Conservation (phyloP, 73 alveolate species). For the Symbiodinium pilosum region DNA sequence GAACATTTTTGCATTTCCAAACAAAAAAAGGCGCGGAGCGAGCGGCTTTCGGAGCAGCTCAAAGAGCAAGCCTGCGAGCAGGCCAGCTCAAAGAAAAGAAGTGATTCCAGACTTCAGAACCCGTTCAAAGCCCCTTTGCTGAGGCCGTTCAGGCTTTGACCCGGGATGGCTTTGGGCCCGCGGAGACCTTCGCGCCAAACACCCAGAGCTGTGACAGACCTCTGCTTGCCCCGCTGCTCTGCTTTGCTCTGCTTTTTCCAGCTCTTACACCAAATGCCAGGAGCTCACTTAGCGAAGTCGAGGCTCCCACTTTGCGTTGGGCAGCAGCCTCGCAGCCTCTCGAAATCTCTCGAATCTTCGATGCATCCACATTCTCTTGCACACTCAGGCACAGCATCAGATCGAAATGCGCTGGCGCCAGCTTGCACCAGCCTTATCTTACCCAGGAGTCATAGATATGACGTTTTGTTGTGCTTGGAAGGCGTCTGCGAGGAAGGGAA, state of each 20-base stretch:
- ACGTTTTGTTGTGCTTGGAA: neutral
- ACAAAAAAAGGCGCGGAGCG: neutral
- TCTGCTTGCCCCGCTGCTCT: neutral
- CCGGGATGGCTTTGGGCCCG: constrained; percentile 34
- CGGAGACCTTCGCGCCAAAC: constrained; percentile 37
- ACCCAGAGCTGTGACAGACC: neutral
- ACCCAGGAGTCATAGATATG: too few relatives aligned
- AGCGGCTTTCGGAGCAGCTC: constrained; percentile 30
- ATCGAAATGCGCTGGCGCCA: constrained; percentile 43
- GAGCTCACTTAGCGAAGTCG: constrained; percentile 22
- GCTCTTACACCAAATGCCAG: neutral
- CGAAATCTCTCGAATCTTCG: too few relatives aligned
- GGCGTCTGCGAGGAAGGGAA: constrained; percentile 11
- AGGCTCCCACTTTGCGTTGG: constrained; percentile 41
- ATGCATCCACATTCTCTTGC: too few relatives aligned
- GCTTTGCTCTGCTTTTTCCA: neutral
- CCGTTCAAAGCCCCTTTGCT: too few relatives aligned
- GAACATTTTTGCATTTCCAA: too few relatives aligned
- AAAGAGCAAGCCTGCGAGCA: constrained; percentile 25
- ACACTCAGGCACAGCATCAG: constrained; percentile 37
- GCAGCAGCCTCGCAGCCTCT: too few relatives aligned
- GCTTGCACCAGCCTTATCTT: neutral
- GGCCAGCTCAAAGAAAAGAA: neutral
- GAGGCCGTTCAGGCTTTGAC: constrained; percentile 36
- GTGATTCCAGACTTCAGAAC: too few relatives aligned